phyloP scores from a whole-genome alignment of 78 protist genomes.

The Pelomyxa schiedti region DNA sequence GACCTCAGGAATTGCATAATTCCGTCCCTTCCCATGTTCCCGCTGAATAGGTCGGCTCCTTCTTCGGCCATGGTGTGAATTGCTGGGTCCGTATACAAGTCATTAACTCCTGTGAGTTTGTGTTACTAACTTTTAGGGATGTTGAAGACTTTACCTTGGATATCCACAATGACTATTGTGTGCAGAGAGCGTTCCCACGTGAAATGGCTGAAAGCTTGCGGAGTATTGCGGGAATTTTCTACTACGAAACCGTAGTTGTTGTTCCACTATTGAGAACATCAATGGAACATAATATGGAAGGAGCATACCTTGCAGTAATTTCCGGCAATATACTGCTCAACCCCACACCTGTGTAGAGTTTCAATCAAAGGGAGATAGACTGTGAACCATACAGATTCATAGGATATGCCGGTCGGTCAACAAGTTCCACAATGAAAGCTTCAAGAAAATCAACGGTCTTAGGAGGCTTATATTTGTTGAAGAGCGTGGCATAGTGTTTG shows the following conservation, averaged over 20 bases:
- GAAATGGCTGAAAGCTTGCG: constrained; percentile 82
- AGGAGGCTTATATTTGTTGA: constrained; percentile 33
- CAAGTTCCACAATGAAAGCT: constrained; percentile 40
- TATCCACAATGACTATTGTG: constrained; percentile 56
- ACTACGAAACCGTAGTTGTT: constrained; percentile 56
- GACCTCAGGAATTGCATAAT: constrained; percentile 39
- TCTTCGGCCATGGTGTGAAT: constrained; percentile 56
- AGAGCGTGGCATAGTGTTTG: constrained; percentile 23
- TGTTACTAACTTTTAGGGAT: too few relatives aligned
- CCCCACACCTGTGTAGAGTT: constrained; percentile 10
- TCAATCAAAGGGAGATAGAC: too few relatives aligned
- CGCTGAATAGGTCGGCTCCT: constrained; percentile 47
- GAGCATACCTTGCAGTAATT: constrained; percentile 58
- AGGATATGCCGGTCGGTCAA: neutral
- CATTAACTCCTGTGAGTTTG: too few relatives aligned
- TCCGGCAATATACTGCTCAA: constrained; percentile 38
- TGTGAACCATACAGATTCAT: too few relatives aligned
- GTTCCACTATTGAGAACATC: too few relatives aligned
- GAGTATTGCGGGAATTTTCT: constrained; percentile 51
- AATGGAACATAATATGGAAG: too few relatives aligned
- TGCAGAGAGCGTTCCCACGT: constrained; percentile 50
- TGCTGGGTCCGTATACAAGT: constrained; percentile 80
- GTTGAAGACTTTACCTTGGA: too few relatives aligned
- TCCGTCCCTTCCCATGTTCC: constrained; percentile 65
- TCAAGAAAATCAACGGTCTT: constrained; percentile 36